Evolutionary conservation across 495 filamentous ascomycete genomes (phyloP).

Genomic region (Saxophila tyrrhenica): DNA sequence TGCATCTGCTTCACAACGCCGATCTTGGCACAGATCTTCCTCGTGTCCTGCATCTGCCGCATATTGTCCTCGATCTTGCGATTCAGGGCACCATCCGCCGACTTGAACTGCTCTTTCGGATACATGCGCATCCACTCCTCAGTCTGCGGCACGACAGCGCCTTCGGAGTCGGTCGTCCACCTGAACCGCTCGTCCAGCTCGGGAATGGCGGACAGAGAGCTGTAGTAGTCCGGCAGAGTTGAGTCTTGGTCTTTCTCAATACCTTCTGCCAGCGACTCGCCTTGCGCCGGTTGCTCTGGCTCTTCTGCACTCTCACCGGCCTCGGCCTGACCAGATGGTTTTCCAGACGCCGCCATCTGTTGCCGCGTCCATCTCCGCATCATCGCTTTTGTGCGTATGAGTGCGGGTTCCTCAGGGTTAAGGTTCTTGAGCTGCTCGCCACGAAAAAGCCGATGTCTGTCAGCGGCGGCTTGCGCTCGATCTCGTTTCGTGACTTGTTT

Average conservation of each 20-base stretch:
- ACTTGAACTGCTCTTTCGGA: constrained; percentile 59
- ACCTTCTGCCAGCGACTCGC: constrained; percentile 76
- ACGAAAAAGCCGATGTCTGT: constrained; percentile 71
- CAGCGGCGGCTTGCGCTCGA: constrained; percentile 70
- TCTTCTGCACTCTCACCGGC: constrained; percentile 35
- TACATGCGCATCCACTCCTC: constrained; percentile 71
- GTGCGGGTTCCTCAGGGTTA: constrained; percentile 75
- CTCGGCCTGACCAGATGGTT: constrained; percentile 33
- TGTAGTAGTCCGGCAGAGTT: constrained; percentile 85
- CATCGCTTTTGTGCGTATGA: constrained; percentile 64
- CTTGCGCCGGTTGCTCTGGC: constrained; percentile 34
- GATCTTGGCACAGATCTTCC: constrained; percentile 92
- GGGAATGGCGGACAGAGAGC: constrained; percentile 72
- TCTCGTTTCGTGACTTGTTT: constrained; percentile 98
- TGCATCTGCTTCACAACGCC: constrained; percentile 99
- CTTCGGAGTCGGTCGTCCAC: constrained; percentile 80
- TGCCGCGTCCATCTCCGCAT: constrained; percentile 73
- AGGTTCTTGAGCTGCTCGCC: constrained; percentile 76
- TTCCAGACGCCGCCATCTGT: constrained; percentile 48
- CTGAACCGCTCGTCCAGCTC: constrained; percentile 62
- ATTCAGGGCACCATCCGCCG: constrained; percentile 67
- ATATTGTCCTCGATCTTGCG: constrained; percentile 80
- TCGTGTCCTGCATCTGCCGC: constrained; percentile 89
- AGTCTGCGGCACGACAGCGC: constrained; percentile 71
- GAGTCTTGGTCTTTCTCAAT: constrained; percentile 77